Evolutionary conservation across 2,329 filamentous ascomycete genomes (phyloP), one percentile per base, ranked within the genome.

Genomic region (Fusarium penzigii): DNA sequence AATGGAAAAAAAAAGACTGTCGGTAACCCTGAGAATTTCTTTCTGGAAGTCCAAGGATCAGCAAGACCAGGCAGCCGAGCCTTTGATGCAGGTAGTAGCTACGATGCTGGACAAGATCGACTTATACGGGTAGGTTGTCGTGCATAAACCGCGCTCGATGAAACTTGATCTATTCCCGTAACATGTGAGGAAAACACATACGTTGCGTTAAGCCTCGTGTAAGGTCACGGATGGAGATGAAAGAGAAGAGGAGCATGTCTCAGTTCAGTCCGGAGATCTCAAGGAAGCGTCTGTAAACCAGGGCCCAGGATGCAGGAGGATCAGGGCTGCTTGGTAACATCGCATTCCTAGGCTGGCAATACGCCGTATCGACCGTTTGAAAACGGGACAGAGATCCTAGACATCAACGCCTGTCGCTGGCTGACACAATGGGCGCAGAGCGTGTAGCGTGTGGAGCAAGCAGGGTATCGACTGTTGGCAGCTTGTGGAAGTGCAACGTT

Each of bases 401-500:
- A 12, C 10, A 36, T 36, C 13, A 12, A 36, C 3, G 32, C 32
- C 10, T 36, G 32, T 14, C 10, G 32, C 13, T 36, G 10, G 32
- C 32, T 36, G 32, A 36, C 10, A 36, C 32, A 36, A 36, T 12
- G 13, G 10, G 13, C 32, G 32, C 32, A 14, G 32, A 36, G 32
- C 10, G 39, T 17, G 39, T 16, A 36, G 32, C 10, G 39, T 17
- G 39, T 41, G 39, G 39, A 25, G 39, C n/a, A 11, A 25, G 39
- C 46, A 52, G 42, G 48, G 53, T 39, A 42, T 42, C 38, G 42
- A 42, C 25, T 25, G 42, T 43, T 48, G 25, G 45, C 32, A 52
- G 41, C 48, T 38, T 38, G 52, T 46, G 41, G 44, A 53, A 39
- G 46, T 51, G 56, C 46, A 57, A 44, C 50, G 32, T 36, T 12